Evolutionary conservation across 345 rosid genomes (phyloP), one percentile per base, ranked within the genome.

Genomic region (Garcia nutans): DNA sequence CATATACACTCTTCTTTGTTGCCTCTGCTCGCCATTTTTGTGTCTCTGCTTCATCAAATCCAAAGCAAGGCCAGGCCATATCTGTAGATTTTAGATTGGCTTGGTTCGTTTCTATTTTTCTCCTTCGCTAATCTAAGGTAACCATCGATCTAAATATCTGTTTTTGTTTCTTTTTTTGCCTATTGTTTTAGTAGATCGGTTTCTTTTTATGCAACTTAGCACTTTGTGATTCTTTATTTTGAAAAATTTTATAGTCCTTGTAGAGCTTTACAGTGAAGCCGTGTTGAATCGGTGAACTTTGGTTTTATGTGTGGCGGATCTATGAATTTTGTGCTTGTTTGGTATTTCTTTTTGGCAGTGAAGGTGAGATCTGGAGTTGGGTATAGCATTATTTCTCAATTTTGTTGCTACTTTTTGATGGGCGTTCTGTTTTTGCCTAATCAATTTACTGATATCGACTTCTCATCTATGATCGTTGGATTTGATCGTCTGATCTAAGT

Each of bases 401-500:
- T 47, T 47, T 47, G 15, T 47, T 3, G 2, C 4, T 16, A 50
- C 16, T 50, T 13, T 16, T 10, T 50, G 5, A 12, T 50, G 16
- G 50, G 17, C 13, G 19, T 50, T 50, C 19, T 12, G 19, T 50
- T 50, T 47, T 50, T 16, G 15, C 55, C 2, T 50, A 16, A 50
- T 50, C 55, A 12, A 50, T 11, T 50, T 19, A 0, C 41, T 3
- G 73, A 61, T 20, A 41, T 13, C 50, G 10, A 12, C 16, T 49
- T 70, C 57, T 76, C 41, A 16, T 9, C 3, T 13, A 55, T 9
- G 57, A 22, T 62, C 65, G 49, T 23, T 42, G 44, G 74, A 42
- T 78, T 75, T 24, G 60, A 24, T 62, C 56, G 45, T 16, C n/a
- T 72, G 87, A 74, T 80, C 74, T 75, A 72, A 2, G 65, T 56